Conservation (phyloP, 495 filamentous ascomycete species). For the Acidomyces sp. region DNA sequence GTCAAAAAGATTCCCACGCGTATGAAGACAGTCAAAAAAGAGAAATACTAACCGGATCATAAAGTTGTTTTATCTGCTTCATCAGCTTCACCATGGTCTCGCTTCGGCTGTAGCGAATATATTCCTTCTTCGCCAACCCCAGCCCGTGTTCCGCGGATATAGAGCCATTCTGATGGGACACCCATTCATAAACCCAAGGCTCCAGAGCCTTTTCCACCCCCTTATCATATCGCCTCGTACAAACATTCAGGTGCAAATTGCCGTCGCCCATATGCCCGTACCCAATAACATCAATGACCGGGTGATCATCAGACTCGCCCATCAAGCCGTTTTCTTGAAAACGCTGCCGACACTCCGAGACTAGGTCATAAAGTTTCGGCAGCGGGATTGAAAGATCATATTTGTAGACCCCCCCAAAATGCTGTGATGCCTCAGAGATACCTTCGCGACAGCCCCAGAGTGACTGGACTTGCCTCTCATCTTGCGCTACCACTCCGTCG, state of each 20-base stretch:
- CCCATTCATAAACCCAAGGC: slow-evolving; percentile 96
- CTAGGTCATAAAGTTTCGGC: slow-evolving; percentile 71
- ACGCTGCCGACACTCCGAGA: slow-evolving; percentile 64
- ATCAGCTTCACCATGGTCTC: slow-evolving; percentile 76
- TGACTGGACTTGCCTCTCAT: slow-evolving; percentile 73
- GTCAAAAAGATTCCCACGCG: neutral
- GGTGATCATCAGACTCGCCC: slow-evolving; percentile 57
- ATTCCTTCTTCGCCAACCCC: slow-evolving; percentile 87
- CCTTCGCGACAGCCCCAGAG: slow-evolving; percentile 92
- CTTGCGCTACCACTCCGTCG: slow-evolving; percentile 81
- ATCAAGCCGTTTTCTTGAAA: slow-evolving; percentile 62
- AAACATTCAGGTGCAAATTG: slow-evolving; percentile 85
- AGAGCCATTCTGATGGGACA: slow-evolving; percentile 68
- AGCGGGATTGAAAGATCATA: slow-evolving; percentile 95
- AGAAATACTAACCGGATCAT: slow-evolving; percentile 49
- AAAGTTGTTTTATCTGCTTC: slow-evolving; percentile 83
- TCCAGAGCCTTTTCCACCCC: slow-evolving; percentile 80
- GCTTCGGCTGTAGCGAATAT: slow-evolving; percentile 81
- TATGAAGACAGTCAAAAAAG: neutral
- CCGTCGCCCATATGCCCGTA: slow-evolving; percentile 97
- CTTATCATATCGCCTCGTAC: slow-evolving; percentile 69
- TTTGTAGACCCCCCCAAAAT: slow-evolving; percentile 94
- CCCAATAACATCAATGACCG: slow-evolving; percentile 79
- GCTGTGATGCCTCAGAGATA: slow-evolving; percentile 72
- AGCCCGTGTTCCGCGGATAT: slow-evolving; percentile 95